These are phyloP conservation scores for Phlyctochytrium arcticum DNA, from an alignment of 192 early-diverging fungal species.

Conservation along the genomic window DNA sequence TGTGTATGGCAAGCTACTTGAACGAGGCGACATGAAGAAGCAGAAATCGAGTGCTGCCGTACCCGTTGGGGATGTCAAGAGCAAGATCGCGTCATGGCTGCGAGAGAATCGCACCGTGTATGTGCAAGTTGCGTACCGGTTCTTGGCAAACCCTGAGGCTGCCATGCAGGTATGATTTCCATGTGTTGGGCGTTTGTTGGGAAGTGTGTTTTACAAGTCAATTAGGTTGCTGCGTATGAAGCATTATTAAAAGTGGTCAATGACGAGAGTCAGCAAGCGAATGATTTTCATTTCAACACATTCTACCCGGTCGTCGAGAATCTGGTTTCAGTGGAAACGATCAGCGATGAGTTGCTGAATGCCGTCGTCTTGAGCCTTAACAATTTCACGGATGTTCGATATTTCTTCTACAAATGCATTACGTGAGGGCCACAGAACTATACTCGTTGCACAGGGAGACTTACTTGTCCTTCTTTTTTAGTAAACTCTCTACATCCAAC, in stretches of 20 bases:
- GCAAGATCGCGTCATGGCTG: conserved; percentile 69
- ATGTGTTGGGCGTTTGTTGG: neutral
- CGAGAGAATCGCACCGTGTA: conserved; percentile 73
- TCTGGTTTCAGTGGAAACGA: conserved; percentile 41
- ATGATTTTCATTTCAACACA: conserved; percentile 70
- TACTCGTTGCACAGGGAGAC: no score
- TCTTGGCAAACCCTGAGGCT: conserved; percentile 59
- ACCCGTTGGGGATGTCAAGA: neutral
- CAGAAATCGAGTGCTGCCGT: neutral
- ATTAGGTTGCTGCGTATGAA: conserved; percentile 63
- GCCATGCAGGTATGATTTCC: conserved; percentile 58
- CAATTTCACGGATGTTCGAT: conserved; percentile 79
- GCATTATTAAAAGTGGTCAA: conserved; percentile 67
- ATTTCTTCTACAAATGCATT: conserved; percentile 73
- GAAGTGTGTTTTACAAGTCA: neutral
- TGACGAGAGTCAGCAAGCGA: conserved; percentile 51
- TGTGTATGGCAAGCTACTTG: conserved; percentile 51
- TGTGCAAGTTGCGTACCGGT: conserved; percentile 44
- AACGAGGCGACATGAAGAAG: conserved; percentile 28
- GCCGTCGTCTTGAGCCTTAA: conserved; percentile 70
- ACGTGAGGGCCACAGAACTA: conserved; percentile 4
- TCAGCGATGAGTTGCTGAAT: conserved; percentile 41
- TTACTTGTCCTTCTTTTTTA: no score
- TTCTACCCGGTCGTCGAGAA: conserved; percentile 56
- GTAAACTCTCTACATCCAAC: no score